Base-by-base conservation (phyloP, 192 early-diverging fungal genomes). In the Backusella tarrabulga region DNA sequence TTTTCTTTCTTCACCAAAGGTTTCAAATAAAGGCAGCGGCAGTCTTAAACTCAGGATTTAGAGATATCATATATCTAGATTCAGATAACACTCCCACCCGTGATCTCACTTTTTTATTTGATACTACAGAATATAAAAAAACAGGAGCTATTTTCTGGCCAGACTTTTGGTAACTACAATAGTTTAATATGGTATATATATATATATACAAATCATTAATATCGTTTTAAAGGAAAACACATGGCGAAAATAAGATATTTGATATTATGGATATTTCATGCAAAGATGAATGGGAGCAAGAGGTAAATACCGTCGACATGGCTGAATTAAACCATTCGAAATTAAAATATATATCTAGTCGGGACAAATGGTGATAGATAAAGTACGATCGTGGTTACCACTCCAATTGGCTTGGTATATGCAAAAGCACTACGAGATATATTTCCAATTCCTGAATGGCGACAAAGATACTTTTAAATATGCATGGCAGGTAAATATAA, bases 71-170 rank as follows among this genome's bases (percentile, higher is more conserved):
- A 34, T 85, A 80, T 32, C 50, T 88, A 0, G 87, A 88, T 67
- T 81, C 84, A 32, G 87, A 88, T 76, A 84, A 84, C 60, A 79
- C 82, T 14, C 74, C 83, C 4, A 72, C 83, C 0, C 34, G 52
- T 32, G 79, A 88, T 69, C 87, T 83, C 2, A 73, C 75, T 14
- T 85, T 74, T 44, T 52, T 88, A 71, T 88, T 88, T 76, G 69
- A 78, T 56, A 78, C 67, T 9, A 26, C 68, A 3, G 76, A 83
- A 44, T 88, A 81, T 69, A 38, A 76, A 41, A 29, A 42, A 36
- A 78, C 66, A 21, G 86, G 86, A 2, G 83, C 86, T 1, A 34
- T 88, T 15, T 88, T 88, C 41, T 88, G 87, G 87, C 86, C 86
- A 1, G 85, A 87, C 68, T 87, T 76, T 66, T 84, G 83, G 80